Base-by-base conservation (phyloP, 1,284 basidiomycete species). In the Coniferiporia weirii region DNA sequence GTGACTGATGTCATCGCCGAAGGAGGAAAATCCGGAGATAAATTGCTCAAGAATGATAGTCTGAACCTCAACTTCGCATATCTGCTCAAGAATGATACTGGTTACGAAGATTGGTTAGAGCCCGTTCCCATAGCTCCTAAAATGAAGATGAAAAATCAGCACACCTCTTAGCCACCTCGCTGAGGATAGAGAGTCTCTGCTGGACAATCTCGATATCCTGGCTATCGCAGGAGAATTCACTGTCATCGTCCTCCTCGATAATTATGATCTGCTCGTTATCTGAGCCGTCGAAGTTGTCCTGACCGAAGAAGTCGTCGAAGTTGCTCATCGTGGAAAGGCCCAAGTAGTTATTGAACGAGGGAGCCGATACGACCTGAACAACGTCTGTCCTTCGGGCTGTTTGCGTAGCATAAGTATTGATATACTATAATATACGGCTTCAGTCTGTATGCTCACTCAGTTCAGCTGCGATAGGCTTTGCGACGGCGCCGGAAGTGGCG, bases 21-120 rank as follows among this genome's bases (percentile, higher is more conserved):
- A 67, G 52, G 60, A 56, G 38, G 48, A 50, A 44, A 66, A n/a
- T n/a, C 58, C 54, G n/a, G 64, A 62, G 13, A 58, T 43, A 46
- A 62, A 59, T 43, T 67, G 66, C 35, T 64, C 53, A 56, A 64
- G 53, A 36, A 66, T 60, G 34, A 67, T 55, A 34, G 65, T 66
- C 57, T 67, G 66, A 45, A 64, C 60, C 45, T 67, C 66, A 46
- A 65, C 64, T 48, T 67, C 62, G 55, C 66, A 67, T 45, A 66
- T 59, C 50, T 65, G 63, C 53, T 66, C 61, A 15, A 64, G 59
- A 49, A 67, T 44, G 46, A 67, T 59, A 49, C 64, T 66, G 56
- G 49, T 8, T 9, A 20, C 44, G 17, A 19, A 20, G 1, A 3
- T 46, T 12, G 17, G 44, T 20, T 20, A n/a, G 27, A 27, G 27